phyloP scores from a whole-genome alignment of 352 stramenopile genomes.

The Phytophthora palmivora region DNA sequence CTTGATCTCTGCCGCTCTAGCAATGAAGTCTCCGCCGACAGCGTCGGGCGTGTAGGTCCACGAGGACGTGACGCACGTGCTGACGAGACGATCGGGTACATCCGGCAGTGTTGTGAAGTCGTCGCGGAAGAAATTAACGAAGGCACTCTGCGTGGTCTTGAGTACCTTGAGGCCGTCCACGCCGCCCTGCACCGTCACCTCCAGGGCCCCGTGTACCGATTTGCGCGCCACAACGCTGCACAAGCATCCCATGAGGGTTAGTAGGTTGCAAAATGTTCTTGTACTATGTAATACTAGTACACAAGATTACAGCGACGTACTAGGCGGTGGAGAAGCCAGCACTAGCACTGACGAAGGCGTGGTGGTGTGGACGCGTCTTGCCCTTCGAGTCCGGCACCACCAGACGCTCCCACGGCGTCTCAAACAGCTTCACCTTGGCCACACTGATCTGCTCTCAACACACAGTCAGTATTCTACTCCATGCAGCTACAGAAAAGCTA shows the following conservation, averaged over 20 bases:
- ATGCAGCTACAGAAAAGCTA: too few relatives aligned
- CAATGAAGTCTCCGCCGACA: slow-evolving; percentile 44
- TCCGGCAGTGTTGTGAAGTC: slow-evolving; percentile 82
- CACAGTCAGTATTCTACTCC: slow-evolving; percentile 1
- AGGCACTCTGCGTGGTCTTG: slow-evolving; percentile 91
- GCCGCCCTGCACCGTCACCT: slow-evolving; percentile 63
- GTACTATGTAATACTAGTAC: too few relatives aligned
- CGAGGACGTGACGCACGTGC: slow-evolving; percentile 73
- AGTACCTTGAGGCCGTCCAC: slow-evolving; percentile 81
- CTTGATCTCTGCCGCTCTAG: slow-evolving; percentile 65
- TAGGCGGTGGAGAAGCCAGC: slow-evolving; percentile 63
- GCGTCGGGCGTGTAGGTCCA: slow-evolving; percentile 75
- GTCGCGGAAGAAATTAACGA: slow-evolving; percentile 88
- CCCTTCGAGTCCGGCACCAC: slow-evolving; percentile 62
- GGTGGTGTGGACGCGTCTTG: slow-evolving; percentile 64
- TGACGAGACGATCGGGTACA: slow-evolving; percentile 78
- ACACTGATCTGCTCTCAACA: slow-evolving; percentile 53
- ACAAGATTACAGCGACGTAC: slow-evolving; percentile 41
- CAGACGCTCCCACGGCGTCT: slow-evolving; percentile 79
- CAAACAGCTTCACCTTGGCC: slow-evolving; percentile 80
- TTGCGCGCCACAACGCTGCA: slow-evolving; percentile 64
- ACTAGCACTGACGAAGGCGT: slow-evolving; percentile 76
- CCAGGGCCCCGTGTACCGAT: slow-evolving; percentile 34
- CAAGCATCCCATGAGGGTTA: neutral
- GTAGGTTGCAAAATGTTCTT: too few relatives aligned